Evolutionary conservation across 164 flowering plant genomes (phyloP).

Genomic region (Vitis riparia): DNA sequence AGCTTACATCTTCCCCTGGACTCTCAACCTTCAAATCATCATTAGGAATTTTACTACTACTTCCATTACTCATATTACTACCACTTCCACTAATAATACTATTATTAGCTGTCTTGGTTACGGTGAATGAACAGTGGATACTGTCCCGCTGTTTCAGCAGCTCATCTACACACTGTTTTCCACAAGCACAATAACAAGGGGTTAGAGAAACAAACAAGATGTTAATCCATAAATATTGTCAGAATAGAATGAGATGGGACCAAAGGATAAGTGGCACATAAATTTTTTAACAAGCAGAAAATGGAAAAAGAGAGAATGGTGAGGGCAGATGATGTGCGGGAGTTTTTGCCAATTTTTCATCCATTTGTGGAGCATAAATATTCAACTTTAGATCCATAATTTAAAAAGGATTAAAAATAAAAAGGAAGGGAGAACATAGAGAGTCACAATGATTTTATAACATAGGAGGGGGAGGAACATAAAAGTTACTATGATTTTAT

Average conservation of each 20-base stretch:
- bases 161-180: conserved; percentile 83
- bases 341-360: too few species aligned
- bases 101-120: conserved; percentile 30
- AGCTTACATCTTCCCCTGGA: conserved; percentile 56
- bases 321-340: too few species aligned
- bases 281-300: neutral
- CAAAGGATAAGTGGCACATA: neutral
- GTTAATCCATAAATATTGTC: neutral
- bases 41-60: conserved; percentile 47
- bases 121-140: conserved; percentile 80
- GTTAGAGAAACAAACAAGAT: neutral
- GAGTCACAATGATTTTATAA: too few species aligned
- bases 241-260: neutral
- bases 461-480: too few species aligned
- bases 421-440: too few species aligned
- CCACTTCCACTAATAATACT: conserved; percentile 27
- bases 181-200: conserved; percentile 4
- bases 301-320: neutral
- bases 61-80: conserved; percentile 41
- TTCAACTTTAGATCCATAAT: too few species aligned
- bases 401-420: too few species aligned
- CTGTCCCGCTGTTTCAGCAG: conserved; percentile 81
- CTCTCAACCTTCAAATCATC: conserved; percentile 66
- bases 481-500: too few species aligned
- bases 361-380: too few species aligned